These are phyloP conservation scores for Capsella rubella DNA, from an alignment of 441 rosid species.

Conservation along the genomic window DNA sequence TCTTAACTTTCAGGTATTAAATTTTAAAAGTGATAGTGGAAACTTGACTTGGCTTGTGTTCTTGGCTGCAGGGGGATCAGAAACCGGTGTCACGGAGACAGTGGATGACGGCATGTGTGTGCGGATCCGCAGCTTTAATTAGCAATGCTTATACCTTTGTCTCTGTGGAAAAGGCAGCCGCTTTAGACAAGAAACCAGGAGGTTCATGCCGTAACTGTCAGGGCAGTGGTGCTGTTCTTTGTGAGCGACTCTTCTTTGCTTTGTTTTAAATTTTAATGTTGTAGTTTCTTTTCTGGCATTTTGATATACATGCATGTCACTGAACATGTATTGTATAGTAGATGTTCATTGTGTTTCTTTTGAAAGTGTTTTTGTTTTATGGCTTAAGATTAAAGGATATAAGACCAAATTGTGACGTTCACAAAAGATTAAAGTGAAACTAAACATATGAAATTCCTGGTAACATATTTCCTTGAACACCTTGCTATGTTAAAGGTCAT, in stretches of 20 bases:
- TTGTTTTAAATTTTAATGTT: neutral
- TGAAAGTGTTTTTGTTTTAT: neutral
- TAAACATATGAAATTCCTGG: neutral
- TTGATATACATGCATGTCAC: neutral
- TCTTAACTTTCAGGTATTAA: neutral
- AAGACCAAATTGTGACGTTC: neutral
- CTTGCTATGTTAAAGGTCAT: conserved; percentile 1
- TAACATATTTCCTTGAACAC: neutral
- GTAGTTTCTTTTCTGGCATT: neutral
- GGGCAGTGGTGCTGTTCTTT: conserved; percentile 84
- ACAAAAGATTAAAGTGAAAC: neutral
- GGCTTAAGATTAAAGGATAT: neutral
- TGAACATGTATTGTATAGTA: neutral
- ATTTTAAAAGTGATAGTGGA: neutral
- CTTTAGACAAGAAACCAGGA: conserved; percentile 66
- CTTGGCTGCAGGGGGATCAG: conserved; percentile 52
- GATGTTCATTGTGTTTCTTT: neutral
- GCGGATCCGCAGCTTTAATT: conserved; percentile 65
- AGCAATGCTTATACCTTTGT: conserved; percentile 49
- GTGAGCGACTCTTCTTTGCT: conserved; percentile 54
- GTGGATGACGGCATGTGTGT: conserved; percentile 66
- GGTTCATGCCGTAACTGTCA: conserved; percentile 77
- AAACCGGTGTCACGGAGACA: conserved; percentile 61
- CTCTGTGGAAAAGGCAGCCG: conserved; percentile 53
- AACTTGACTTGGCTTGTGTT: conserved; percentile 18